Percentiles rank a stretch among this genome's conserved stretches.
Conservation (phyloP, 2,329 filamentous ascomycete genomes). For the Coccinonectria pachysandricola region DNA sequence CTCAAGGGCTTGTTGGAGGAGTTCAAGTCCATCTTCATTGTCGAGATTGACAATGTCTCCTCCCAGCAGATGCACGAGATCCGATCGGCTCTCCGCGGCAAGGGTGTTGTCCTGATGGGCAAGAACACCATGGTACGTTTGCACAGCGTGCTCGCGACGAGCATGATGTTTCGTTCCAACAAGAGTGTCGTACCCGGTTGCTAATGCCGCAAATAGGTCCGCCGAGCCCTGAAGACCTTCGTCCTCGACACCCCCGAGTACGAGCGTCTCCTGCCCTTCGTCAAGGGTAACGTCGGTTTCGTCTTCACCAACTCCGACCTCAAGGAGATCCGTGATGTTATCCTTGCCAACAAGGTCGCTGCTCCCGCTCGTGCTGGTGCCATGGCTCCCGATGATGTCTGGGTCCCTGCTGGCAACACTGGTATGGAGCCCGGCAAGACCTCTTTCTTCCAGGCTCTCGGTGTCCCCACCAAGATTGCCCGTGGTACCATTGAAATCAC, state of each 20-base stretch:
- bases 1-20: slow-evolving; percentile 94
- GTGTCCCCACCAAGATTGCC: slow-evolving; percentile 99
- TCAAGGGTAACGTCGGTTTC: slow-evolving; percentile 98
- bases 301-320: slow-evolving; percentile 98
- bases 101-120: slow-evolving; percentile 96
- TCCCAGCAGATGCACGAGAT: slow-evolving; percentile 99
- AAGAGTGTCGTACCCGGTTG: too few species aligned
- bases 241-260: slow-evolving; percentile 85
- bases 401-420: slow-evolving; percentile 94
- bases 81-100: slow-evolving; percentile 76
- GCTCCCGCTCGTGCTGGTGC: slow-evolving; percentile 97
- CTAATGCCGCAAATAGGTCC: slow-evolving; percentile 48
- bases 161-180: too few species aligned
- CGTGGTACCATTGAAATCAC: slow-evolving; percentile 99
- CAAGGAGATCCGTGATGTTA: slow-evolving; percentile 86
- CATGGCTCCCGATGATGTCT: slow-evolving; percentile 87
- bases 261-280: slow-evolving; percentile 90
- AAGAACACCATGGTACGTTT: slow-evolving; percentile 98
- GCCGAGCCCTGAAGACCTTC: slow-evolving; percentile 96
- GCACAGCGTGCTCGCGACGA: too few species aligned
- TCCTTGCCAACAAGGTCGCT: slow-evolving; percentile 93
- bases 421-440: slow-evolving; percentile 99
- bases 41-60: slow-evolving; percentile 97
- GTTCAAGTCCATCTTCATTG: slow-evolving; percentile 97
- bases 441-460: slow-evolving; percentile 99